These are phyloP conservation scores for Domatiomyces catenatus DNA, from an alignment of 2,329 filamentous ascomycete species.

Conservation along the genomic window DNA sequence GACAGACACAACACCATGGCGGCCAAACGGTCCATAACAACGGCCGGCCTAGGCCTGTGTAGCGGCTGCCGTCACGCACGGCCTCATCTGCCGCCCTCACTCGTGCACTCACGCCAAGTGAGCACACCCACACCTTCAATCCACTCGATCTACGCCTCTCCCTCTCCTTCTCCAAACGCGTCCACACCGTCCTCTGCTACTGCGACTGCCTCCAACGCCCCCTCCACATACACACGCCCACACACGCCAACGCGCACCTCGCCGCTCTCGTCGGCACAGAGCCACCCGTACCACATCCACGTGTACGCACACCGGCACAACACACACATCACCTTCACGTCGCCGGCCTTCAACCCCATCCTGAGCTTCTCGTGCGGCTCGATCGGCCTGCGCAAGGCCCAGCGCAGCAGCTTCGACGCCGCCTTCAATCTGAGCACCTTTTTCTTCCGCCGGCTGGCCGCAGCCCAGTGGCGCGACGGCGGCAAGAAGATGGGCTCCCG, in stretches of 20 bases:
- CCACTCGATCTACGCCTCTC: neutral
- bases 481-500: constrained; percentile 45
- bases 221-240: constrained; percentile 1
- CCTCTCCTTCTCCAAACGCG: neutral
- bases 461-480: constrained; percentile 59
- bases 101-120: neutral
- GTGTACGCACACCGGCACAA: constrained; percentile 85
- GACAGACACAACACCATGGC: neutral
- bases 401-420: constrained; percentile 71
- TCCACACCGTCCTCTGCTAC: constrained; percentile 2
- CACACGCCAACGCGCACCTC: constrained; percentile 1
- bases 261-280: neutral
- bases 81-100: too few relatives aligned
- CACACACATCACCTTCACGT: constrained; percentile 79
- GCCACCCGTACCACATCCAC: constrained; percentile 69
- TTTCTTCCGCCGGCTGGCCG: constrained; percentile 68
- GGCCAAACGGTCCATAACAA: neutral
- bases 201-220: constrained; percentile 1
- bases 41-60: neutral
- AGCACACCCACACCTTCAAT: neutral
- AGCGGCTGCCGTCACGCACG: neutral
- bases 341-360: constrained; percentile 63
- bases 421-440: constrained; percentile 80
- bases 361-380: constrained; percentile 71
- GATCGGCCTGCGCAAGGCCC: constrained; percentile 75